Conservation (phyloP, 805 yeast species). For the Sugiyamaella valdiviana region DNA sequence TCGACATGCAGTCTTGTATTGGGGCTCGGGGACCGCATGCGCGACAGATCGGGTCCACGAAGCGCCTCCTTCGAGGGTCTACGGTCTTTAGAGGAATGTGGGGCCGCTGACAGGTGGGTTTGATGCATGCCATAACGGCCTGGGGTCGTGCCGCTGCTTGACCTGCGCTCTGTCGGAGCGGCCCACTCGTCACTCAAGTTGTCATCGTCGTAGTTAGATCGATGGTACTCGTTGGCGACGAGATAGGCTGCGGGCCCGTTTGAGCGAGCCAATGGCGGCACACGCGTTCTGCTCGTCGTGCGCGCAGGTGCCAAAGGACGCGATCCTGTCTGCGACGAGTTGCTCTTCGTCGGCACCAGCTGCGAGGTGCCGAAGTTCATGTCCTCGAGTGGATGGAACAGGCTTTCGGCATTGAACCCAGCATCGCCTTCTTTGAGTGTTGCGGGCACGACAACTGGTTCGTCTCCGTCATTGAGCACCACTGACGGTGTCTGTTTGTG, state of each 20-base stretch:
- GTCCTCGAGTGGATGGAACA: constrained; percentile 6
- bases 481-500: neutral
- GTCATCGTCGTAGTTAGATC: neutral
- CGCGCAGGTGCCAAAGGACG: neutral
- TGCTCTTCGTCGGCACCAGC: neutral
- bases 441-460: neutral
- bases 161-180: neutral
- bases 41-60: neutral
- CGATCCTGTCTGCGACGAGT: neutral
- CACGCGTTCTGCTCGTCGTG: neutral
- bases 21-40: neutral
- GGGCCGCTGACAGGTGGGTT: constrained; percentile 7
- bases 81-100: constrained; percentile 1
- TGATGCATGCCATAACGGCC: constrained; percentile 7
- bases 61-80: neutral
- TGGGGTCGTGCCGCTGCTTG: neutral
- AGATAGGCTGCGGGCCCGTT: neutral
- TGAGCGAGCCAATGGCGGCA: neutral
- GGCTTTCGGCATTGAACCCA: constrained; percentile 6
- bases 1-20: constrained; percentile 8
- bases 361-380: neutral
- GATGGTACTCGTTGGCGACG: neutral
- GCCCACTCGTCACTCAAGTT: neutral
- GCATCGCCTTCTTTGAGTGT: neutral
- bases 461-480: constrained; percentile 6